Base-by-base conservation (phyloP, 83 land plant genomes). In the Diphasiastrum complanatum region DNA sequence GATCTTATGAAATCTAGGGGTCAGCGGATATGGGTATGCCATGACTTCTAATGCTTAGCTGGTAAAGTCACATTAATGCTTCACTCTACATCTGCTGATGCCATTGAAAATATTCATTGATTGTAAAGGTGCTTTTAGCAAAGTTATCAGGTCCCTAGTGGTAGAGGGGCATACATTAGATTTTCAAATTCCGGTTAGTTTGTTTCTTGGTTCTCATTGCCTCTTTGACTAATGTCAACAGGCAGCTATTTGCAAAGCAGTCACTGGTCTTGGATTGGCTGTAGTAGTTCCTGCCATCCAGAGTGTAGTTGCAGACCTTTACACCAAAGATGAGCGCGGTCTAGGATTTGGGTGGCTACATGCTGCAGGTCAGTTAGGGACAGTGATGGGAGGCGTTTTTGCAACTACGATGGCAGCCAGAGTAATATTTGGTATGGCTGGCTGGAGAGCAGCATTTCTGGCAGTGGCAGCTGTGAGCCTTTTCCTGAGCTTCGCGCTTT, bases 201-300 rank as follows among this genome's bases (percentile, higher is more conserved):
- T 40, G 16, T 40, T 40, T 40, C 12, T 4, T 18, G 11, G 4
- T 47, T 36, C 11, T 8, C 24, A 11, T n/a, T 60, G 56, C 11
- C 22, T 43, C 35, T 55, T 23, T 34, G 19, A 40, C 41, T 37
- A 10, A 0, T 26, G 37, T 58, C 12, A 5, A 45, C 50, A 68
- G 72, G 67, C 51, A 24, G 72, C 53, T 6, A 61, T 69, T 19
- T 53, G 45, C 19, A 69, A 49, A 40, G 67, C 58, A 18, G 29
- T 69, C 40, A 69, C 61, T 50, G 72, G 72, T 2, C 34, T 69
- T 50, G 72, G 72, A 2, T 58, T 69, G 6, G 72, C 72, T 27
- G 28, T 69, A 33, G 72, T 69, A 5, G 53, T 69, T 33, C 72
- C 72, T 30, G 70, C 72, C 5, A 62, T 69, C 2, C 67, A 69